Conservation (phyloP, 495 filamentous ascomycete genomes). For the Neurospora terricola region DNA sequence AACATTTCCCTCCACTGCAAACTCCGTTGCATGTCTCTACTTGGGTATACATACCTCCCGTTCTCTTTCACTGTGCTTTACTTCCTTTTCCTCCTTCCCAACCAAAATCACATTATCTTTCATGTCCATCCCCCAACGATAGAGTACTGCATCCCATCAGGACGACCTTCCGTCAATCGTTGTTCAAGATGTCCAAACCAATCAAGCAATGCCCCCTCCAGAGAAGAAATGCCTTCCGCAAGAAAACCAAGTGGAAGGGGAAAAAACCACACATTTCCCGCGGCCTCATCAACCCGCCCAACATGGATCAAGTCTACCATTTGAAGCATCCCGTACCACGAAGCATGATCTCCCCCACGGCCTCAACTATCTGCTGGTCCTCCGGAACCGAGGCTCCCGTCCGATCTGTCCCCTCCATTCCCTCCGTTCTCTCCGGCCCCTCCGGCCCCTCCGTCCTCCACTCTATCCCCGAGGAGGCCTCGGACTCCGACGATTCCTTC, state of each 20-base stretch:
- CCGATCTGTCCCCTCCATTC: not conserved
- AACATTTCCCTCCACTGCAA: not conserved
- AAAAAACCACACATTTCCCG: not conserved
- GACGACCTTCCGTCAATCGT: not conserved
- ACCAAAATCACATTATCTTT: not conserved
- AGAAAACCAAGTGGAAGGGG: not conserved
- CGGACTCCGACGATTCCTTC: not conserved
- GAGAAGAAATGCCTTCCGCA: not conserved
- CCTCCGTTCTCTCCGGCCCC: not conserved
- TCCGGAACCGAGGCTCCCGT: not conserved
- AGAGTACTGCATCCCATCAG: not conserved
- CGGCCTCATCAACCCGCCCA: not conserved
- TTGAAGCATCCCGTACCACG: not conserved
- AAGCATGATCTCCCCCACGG: not conserved
- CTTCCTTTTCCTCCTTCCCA: not conserved
- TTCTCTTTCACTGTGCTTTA: not conserved
- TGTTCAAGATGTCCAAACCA: not conserved
- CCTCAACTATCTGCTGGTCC: not conserved
- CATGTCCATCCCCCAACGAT: not conserved
- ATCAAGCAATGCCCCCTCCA: not conserved
- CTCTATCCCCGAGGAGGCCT: not conserved
- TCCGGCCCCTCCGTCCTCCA: not conserved
- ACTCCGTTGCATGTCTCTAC: not conserved
- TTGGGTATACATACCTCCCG: not conserved
- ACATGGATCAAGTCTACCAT: not conserved